Base-by-base conservation (phyloP, 495 filamentous ascomycete species). In the Baudoinia panamericana region DNA sequence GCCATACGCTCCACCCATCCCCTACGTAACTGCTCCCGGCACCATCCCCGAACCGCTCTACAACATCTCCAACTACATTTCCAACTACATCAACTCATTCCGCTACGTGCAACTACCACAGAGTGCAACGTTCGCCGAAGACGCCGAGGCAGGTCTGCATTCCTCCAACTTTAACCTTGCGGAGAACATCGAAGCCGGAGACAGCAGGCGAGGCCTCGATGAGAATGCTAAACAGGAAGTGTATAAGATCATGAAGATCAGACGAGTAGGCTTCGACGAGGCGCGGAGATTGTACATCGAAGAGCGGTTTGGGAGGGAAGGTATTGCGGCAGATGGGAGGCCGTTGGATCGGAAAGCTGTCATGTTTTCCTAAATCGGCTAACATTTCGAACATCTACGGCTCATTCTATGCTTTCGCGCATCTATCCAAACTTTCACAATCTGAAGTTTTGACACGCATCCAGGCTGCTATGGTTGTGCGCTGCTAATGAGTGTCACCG, bases 311-410 rank as follows among this genome's bases (percentile, higher is more conserved):
- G 71, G 70, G 50, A 83, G 76, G 56, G 84, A 93, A 53, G 79
- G 80, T 39, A 95, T 97, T 54, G 86, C 76, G 9, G 66, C 78
- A 12, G 92, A 96, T 60, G 90, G 92, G 24, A 63, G 75, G 53
- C 90, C 90, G 36, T 75, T 76, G 57, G 90, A 95, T 69, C 84
- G 85, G 41, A 94, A 93, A 66, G 92, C 93, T 56, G 84, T 94
- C 9, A 87, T 81, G 40, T 94, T 94, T 30, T 45, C 42, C 6
- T 45, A 23, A 23, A 11, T 30, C 17, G n/a, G 28, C 11, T 3
- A 30, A 12, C 12, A 3, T 30, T 4, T 30, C 12, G 28, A 16
- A 4, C 17, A 30, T 30, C 17, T 16, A 30, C 28, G 12, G 3
- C 10, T 16, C 12, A 4, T 12, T 16, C 3, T 16, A 30, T 4